Evolutionary conservation across 2,329 filamentous ascomycete genomes (phyloP), one percentile per base, ranked within the genome.

Genomic region (Exophiala sp.): DNA sequence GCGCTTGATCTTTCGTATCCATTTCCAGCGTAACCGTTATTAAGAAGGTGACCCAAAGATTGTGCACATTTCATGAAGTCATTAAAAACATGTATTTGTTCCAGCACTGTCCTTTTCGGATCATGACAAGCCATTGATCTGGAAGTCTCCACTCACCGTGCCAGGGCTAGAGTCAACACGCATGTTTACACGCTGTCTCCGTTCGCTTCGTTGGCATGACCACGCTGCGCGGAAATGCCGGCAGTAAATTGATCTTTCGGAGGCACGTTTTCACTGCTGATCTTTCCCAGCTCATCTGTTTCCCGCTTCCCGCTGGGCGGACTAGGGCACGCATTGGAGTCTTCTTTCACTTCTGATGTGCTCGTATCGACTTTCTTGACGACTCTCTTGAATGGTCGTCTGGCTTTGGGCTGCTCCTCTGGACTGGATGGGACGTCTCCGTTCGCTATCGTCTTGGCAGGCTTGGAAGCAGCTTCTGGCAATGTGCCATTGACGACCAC

Each of bases 261-360:
- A 20, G 38, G 40, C 5, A 59, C 36, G 2, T 54, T 44, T 7
- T 63, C 61, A 9, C 32, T 54, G 49, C 50, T 59, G 16, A 59
- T 50, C 36, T 59, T 58, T n/a, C 57, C 62, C 20, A 58, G 32
- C 35, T 58, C 51, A 12, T 60, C 58, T n/a, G 50, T 60, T 47
- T 55, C 59, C 24, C 42, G 47, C 29, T 58, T 61, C 5, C 60
- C 56, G 43, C 56, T 60, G 7, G 54, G 56, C 12, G 52, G 56
- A 44, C 58, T 58, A 5, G 32, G 38, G 10, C 12, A 20, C 35
- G 14, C 12, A 10, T 54, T 54, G 9, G 45, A 24, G 1, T 51
- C 38, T 47, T 45, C 52, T 14, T 21, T 48, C 36, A 43, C 44
- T 38, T 54, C 54, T 6, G 50, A 48, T 12, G 45, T 36, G 24